Base-by-base conservation (phyloP, 1,139 yeast species). In the Dujonia santamariae region DNA sequence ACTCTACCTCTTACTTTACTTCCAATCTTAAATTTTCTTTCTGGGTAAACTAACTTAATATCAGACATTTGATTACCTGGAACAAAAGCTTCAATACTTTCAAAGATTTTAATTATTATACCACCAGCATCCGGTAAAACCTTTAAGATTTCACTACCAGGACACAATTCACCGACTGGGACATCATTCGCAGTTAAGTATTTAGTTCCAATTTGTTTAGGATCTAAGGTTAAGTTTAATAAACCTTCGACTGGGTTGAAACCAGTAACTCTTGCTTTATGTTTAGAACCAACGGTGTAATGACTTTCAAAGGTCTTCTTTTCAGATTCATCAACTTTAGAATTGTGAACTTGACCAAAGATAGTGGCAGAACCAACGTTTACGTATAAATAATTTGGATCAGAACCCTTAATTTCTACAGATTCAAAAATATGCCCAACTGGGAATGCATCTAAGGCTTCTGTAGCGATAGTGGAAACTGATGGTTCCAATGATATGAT, bases 21-120 rank as follows among this genome's bases (percentile, higher is more conserved):
- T 7, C 96, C 97, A 33, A 78, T 77, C 58, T 85, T 86, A 69
- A 80, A 92, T 54, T 88, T 86, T 64, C 92, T 78, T 59, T 92
- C 97, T 4, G 98, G 98, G 53, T 88, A 83, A 6, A 80, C 78
- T 43, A 92, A 68, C 53, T 80, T 83, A 40, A 85, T 74, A 56
- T 92, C 99, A 45, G 95, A 82, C 59, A 92, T 77, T 49, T 90
- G 96, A 26, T 67, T 54, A 20, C 79, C 68, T 15, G 88, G 85
- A 21, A 86, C 97, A 45, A 74, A 64, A 3, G 88, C 98, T 36
- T 75, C 80, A 45, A 86, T 83, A 3, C 72, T 74, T 7, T 22
- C 32, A 39, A 79, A 76, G 11, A 87, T 51, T 47, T 76, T 79
- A 26, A 92, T 72, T 29, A 75, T 57, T 22, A 92, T 71, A 16